These are phyloP conservation scores for Mycena floridula DNA, from an alignment of 768 basidiomycete genomes.

Conservation along the genomic window DNA sequence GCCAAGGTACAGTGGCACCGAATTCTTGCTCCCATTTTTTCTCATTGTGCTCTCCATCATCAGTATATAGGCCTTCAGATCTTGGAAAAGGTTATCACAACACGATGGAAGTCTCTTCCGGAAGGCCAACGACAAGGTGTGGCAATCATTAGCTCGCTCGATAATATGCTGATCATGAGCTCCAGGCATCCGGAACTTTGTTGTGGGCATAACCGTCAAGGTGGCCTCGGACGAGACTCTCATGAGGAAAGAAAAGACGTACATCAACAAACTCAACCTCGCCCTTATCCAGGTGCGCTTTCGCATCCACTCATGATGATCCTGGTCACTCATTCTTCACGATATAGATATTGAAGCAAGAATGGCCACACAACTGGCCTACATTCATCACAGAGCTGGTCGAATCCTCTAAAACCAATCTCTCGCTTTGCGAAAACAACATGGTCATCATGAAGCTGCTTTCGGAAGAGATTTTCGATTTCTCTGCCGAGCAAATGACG, in stretches of 20 bases:
- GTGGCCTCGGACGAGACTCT: conserved; percentile 86
- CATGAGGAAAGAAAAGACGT: conserved; percentile 90
- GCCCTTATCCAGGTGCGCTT: conserved; percentile 82
- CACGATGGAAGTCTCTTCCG: conserved; percentile 94
- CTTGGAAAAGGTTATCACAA: conserved; percentile 90
- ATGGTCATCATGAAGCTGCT: conserved; percentile 97
- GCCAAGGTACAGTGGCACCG: conserved; percentile 51
- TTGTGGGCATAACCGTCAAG: conserved; percentile 90
- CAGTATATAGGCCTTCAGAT: conserved; percentile 97
- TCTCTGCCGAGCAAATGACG: conserved; percentile 97
- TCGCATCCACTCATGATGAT: conserved; percentile 4
- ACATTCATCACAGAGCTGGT: conserved; percentile 96
- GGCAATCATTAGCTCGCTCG: background rate
- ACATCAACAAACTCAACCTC: conserved; percentile 93
- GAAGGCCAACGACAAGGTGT: conserved; percentile 88
- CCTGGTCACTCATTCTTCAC: background rate
- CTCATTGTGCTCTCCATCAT: conserved; percentile 8
- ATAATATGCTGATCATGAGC: conserved; percentile 7
- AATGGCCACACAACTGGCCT: conserved; percentile 99
- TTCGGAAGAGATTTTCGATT: conserved; percentile 99
- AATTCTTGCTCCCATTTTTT: background rate
- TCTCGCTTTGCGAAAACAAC: conserved; percentile 98
- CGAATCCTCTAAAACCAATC: conserved; percentile 93
- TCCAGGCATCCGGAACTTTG: conserved; percentile 91
- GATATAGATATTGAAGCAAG: conserved; percentile 91